phyloP scores from a whole-genome alignment of 2,329 filamentous ascomycete genomes.

The Pochonia chlamydosporia region DNA sequence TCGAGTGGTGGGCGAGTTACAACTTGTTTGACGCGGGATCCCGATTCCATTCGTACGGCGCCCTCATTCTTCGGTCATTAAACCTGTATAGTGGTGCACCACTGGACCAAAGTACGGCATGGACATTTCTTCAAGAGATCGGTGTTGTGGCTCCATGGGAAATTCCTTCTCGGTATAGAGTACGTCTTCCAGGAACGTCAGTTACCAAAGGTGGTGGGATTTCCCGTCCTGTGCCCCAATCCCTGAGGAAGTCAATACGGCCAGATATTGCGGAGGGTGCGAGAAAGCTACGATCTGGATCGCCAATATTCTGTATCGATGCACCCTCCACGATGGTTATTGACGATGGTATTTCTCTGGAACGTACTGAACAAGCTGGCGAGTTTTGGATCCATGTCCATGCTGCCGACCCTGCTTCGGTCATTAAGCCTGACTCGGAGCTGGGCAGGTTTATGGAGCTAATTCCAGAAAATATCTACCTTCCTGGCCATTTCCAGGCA shows the following conservation, averaged over 20 bases:
- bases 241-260: slow-evolving; percentile 27
- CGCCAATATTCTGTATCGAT: slow-evolving; percentile 70
- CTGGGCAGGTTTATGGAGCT: slow-evolving; percentile 57
- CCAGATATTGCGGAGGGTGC: slow-evolving; percentile 40
- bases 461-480: slow-evolving; percentile 53
- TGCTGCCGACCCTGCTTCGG: slow-evolving; percentile 71
- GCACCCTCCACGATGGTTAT: slow-evolving; percentile 60
- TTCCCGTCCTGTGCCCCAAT: slow-evolving; percentile 24
- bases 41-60: slow-evolving; percentile 54
- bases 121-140: slow-evolving; percentile 70
- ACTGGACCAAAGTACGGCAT: slow-evolving; percentile 39
- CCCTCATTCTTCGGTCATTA: slow-evolving; percentile 56
- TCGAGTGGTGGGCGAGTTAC: slow-evolving; percentile 62
- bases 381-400: slow-evolving; percentile 75
- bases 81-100: slow-evolving; percentile 49
- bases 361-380: slow-evolving; percentile 43
- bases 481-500: slow-evolving; percentile 49
- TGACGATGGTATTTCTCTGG: slow-evolving; percentile 73
- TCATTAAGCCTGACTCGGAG: slow-evolving; percentile 52
- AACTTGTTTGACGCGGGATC: slow-evolving; percentile 46
- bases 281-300: slow-evolving; percentile 52
- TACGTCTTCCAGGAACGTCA: slow-evolving; percentile 44
- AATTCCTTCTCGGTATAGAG: slow-evolving; percentile 56
- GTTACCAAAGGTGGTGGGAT: slow-evolving; percentile 39
- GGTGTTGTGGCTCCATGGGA: slow-evolving; percentile 68